Percentiles rank a stretch among this genome's conserved stretches.
phyloP scores from a whole-genome alignment of 345 rosid genomes.

The Linum trigynum region DNA sequence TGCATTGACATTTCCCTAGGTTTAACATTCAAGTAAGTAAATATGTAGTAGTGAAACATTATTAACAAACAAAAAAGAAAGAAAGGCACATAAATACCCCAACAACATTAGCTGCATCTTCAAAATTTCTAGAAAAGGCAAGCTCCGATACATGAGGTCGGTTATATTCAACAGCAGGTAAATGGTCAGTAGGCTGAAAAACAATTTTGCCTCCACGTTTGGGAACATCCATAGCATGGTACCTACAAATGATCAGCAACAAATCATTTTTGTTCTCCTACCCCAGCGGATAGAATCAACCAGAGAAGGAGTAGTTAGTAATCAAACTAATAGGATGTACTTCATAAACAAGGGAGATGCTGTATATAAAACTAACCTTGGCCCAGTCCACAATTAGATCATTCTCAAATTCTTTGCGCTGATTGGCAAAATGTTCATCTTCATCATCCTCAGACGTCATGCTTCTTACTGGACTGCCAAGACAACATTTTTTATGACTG shows the following conservation, averaged over 20 bases:
- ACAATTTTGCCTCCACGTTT: conserved; percentile 52
- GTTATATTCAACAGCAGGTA: conserved; percentile 65
- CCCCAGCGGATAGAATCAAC: conserved; percentile 18
- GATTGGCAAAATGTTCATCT: conserved; percentile 43
- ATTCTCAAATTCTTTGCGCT: conserved; percentile 52
- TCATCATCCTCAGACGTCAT: conserved; percentile 61
- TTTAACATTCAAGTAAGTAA: conserved; percentile 17
- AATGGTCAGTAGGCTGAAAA: conserved; percentile 85
- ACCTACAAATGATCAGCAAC: conserved; percentile 74
- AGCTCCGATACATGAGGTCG: conserved; percentile 58
- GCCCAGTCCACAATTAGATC: conserved; percentile 86
- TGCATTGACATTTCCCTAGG: conserved; percentile 46
- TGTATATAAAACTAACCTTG: conserved; percentile 42
- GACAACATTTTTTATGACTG: not conserved
- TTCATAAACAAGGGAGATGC: conserved; percentile 9
- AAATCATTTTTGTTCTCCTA: conserved; percentile 78
- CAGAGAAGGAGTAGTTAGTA: conserved; percentile 11
- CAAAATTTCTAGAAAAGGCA: conserved; percentile 36
- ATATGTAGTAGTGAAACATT: not conserved
- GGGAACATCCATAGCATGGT: conserved; percentile 67
- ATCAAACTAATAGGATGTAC: conserved; percentile 2
- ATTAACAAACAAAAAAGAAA: conserved; percentile 9
- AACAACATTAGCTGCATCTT: conserved; percentile 42
- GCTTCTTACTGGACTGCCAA: conserved; percentile 95
- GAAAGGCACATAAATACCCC: conserved; percentile 40